These are phyloP conservation scores for Ophiostoma ips DNA, from an alignment of 2,329 filamentous ascomycete species.

Conservation along the genomic window DNA sequence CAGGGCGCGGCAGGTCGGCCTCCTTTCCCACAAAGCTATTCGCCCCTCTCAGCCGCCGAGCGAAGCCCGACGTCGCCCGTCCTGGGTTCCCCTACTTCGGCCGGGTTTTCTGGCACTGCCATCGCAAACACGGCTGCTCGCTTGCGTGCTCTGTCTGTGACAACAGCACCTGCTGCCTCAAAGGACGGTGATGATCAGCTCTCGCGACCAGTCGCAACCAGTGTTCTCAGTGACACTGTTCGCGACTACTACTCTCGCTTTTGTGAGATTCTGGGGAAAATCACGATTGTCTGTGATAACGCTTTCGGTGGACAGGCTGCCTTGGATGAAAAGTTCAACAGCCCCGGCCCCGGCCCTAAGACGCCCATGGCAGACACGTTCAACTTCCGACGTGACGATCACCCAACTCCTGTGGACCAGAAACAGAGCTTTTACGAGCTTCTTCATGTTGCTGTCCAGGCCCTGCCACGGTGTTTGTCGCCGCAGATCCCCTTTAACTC, in stretches of 20 bases:
- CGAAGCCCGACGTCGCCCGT: slow-evolving; percentile 36
- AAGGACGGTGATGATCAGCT: slow-evolving; percentile 48
- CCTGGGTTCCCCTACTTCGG: slow-evolving; percentile 24
- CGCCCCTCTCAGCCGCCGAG: slow-evolving; percentile 24
- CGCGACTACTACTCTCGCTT: slow-evolving; percentile 82
- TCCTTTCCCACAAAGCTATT: slow-evolving; percentile 63
- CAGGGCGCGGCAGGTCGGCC: slow-evolving; percentile 64
- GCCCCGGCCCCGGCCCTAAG: slow-evolving; percentile 70
- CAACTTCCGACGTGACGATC: slow-evolving; percentile 78
- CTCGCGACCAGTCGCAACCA: slow-evolving; percentile 48
- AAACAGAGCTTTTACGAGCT: slow-evolving; percentile 94
- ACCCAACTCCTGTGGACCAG: slow-evolving; percentile 57
- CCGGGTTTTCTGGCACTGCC: neutral
- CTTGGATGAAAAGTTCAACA: slow-evolving; percentile 85
- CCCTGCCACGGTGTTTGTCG: slow-evolving; percentile 83
- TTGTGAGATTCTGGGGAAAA: slow-evolving; percentile 88
- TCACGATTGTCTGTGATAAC: slow-evolving; percentile 92
- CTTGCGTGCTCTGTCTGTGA: neutral
- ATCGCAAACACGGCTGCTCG: neutral
- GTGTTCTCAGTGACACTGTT: slow-evolving; percentile 57
- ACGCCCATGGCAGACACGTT: slow-evolving; percentile 93
- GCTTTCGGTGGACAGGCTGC: slow-evolving; percentile 93
- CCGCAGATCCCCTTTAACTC: slow-evolving; percentile 85
- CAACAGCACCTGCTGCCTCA: neutral
- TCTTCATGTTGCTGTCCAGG: slow-evolving; percentile 88